Conservation (phyloP, 164 flowering plant species). For the Litsea cubeba region DNA sequence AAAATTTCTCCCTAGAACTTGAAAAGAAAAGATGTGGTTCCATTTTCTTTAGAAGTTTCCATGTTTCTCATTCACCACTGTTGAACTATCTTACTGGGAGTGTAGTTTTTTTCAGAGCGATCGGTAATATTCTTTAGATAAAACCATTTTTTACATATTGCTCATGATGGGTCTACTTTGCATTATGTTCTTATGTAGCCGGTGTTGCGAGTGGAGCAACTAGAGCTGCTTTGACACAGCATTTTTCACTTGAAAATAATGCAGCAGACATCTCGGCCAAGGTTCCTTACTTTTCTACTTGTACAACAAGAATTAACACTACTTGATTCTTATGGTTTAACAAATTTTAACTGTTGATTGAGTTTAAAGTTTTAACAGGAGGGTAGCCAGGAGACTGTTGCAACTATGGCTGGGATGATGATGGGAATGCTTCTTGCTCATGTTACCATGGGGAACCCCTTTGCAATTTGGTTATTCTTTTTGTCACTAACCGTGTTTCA, state of each 20-base stretch:
- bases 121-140: not conserved
- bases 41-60: no score
- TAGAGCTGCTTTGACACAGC: slow-evolving; percentile 97
- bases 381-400: slow-evolving; percentile 98
- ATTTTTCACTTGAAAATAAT: slow-evolving; percentile 96
- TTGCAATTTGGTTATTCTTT: slow-evolving; percentile 84
- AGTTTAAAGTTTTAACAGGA: slow-evolving; percentile 42
- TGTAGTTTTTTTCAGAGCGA: not conserved
- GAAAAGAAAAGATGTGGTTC: no score
- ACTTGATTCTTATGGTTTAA: not conserved
- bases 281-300: slow-evolving; percentile 35
- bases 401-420: slow-evolving; percentile 97
- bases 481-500: slow-evolving; percentile 83
- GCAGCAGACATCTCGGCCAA: slow-evolving; percentile 98
- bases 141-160: not conserved
- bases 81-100: no score
- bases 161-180: slow-evolving; percentile 9
- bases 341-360: not conserved
- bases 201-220: slow-evolving; percentile 99
- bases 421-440: slow-evolving; percentile 95
- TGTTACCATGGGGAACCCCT: slow-evolving; percentile 61
- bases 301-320: not conserved
- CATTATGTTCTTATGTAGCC: slow-evolving; percentile 41
- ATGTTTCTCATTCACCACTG: no score
- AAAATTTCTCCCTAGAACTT: no score